phyloP scores from a whole-genome alignment of 2,329 filamentous ascomycete genomes.

The Thyridium curvatum region DNA sequence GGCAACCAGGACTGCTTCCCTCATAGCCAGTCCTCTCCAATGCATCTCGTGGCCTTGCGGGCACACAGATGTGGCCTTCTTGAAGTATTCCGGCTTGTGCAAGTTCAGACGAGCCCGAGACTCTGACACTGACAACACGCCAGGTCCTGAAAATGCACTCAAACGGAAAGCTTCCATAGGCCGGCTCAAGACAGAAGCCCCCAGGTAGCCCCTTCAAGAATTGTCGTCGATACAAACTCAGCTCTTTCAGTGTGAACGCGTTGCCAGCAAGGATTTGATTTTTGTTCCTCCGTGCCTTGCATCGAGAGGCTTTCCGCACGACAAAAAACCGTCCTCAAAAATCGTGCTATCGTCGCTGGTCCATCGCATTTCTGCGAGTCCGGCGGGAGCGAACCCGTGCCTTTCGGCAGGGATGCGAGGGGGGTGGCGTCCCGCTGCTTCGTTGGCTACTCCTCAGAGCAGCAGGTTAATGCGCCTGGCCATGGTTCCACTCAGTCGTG shows the following conservation, averaged over 20 bases:
- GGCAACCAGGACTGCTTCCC: conserved; percentile 39
- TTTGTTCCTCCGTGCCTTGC: conserved; percentile 71
- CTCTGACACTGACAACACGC: conserved; percentile 63
- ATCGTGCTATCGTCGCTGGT: conserved; percentile 59
- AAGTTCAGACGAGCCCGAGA: conserved; percentile 74
- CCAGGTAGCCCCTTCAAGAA: not conserved
- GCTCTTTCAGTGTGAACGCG: conserved; percentile 75
- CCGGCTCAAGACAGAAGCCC: conserved; percentile 7
- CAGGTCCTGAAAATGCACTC: conserved; percentile 4
- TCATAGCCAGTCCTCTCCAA: conserved; percentile 29
- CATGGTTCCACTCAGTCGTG: conserved; percentile 21
- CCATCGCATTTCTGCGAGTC: conserved; percentile 29
- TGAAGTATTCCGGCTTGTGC: not conserved
- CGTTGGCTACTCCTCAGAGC: conserved; percentile 25
- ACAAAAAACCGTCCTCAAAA: conserved; percentile 97
- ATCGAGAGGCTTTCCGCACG: conserved; percentile 56
- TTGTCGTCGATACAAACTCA: conserved; percentile 15
- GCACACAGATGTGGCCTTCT: no score
- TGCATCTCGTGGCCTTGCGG: not conserved
- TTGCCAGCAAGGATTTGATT: conserved; percentile 88
- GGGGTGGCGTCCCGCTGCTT: conserved; percentile 43
- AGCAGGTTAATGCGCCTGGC: conserved; percentile 52
- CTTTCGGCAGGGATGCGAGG: conserved; percentile 20
- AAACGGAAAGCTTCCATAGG: not conserved
- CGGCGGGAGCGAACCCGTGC: conserved; percentile 35